These are phyloP conservation scores for Ustilago vetiveriae DNA, from an alignment of 1,284 basidiomycete species.

Conservation along the genomic window DNA sequence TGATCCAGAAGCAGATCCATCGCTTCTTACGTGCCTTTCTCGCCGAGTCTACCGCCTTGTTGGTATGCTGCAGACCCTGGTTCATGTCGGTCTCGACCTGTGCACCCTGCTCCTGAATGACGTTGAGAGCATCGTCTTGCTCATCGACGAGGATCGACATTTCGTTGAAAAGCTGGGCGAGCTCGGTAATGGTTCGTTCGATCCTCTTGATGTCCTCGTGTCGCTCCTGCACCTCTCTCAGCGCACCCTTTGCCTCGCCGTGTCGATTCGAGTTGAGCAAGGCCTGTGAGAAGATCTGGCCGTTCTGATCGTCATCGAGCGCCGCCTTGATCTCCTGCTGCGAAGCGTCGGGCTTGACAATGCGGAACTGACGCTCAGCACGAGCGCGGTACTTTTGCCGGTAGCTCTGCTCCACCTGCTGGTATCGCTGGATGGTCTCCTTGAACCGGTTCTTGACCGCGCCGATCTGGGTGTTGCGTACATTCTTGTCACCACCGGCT, in stretches of 20 bases:
- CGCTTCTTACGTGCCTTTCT: constrained; percentile 78
- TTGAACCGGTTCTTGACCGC: constrained; percentile 70
- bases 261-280: constrained; percentile 81
- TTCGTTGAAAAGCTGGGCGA: constrained; percentile 88
- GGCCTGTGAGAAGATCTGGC: constrained; percentile 86
- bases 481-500: constrained; percentile 64
- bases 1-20: constrained; percentile 64
- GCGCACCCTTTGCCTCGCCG: constrained; percentile 82
- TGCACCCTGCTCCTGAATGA: constrained; percentile 58
- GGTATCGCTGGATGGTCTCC: constrained; percentile 72
- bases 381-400: constrained; percentile 92
- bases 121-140: constrained; percentile 65
- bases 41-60: constrained; percentile 78
- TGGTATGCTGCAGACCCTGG: constrained; percentile 70
- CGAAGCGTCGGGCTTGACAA: constrained; percentile 88
- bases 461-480: constrained; percentile 71
- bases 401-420: constrained; percentile 91
- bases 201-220: constrained; percentile 88
- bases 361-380: constrained; percentile 94
- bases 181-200: constrained; percentile 84
- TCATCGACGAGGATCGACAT: constrained; percentile 66
- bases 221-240: constrained; percentile 88
- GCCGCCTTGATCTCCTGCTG: constrained; percentile 79
- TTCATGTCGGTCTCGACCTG: constrained; percentile 63
- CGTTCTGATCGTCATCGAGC: constrained; percentile 79